These are phyloP conservation scores for Dillenia turbinata DNA, from an alignment of 164 flowering plant genomes.

Conservation along the genomic window DNA sequence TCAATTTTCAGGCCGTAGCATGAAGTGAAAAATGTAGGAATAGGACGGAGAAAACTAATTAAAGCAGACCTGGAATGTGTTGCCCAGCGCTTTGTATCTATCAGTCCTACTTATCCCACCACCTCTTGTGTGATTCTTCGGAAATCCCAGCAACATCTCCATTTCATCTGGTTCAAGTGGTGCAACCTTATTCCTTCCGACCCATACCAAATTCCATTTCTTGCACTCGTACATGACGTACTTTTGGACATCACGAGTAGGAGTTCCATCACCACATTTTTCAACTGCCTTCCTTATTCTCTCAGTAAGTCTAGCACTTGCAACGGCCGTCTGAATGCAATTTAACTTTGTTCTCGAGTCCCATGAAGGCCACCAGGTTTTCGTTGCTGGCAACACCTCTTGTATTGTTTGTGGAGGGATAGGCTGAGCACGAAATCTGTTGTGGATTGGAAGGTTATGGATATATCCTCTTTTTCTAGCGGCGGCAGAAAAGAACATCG, in stretches of 20 bases:
- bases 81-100: slow-evolving; percentile 26
- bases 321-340: slow-evolving; percentile 8
- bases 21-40: neutral
- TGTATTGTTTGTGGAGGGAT: slow-evolving; percentile 13
- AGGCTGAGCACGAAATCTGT: slow-evolving; percentile 8
- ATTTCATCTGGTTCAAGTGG: slow-evolving; percentile 31
- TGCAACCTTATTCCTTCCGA: slow-evolving; percentile 15
- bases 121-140: slow-evolving; percentile 32
- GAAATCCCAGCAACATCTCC: slow-evolving; percentile 33
- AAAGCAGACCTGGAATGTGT: slow-evolving; percentile 31
- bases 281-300: slow-evolving; percentile 10
- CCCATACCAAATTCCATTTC: slow-evolving; percentile 20
- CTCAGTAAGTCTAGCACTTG: slow-evolving; percentile 12
- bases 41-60: neutral
- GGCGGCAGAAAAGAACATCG: slow-evolving; percentile 11
- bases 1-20: neutral
- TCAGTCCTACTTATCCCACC: slow-evolving; percentile 29
- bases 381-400: slow-evolving; percentile 12
- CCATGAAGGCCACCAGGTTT: slow-evolving; percentile 22
- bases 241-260: slow-evolving; percentile 3
- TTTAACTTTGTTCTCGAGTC: slow-evolving; percentile 11
- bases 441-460: slow-evolving; percentile 11
- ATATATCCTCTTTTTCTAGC: slow-evolving; percentile 17
- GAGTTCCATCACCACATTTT: slow-evolving; percentile 5
- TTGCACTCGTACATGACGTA: slow-evolving; percentile 11